A percentile compares a stretch with the other conserved stretches of the same genome.
These are phyloP conservation scores for Cyberlindnera veronae DNA, from an alignment of 805 yeast genomes.

Conservation along the genomic window DNA sequence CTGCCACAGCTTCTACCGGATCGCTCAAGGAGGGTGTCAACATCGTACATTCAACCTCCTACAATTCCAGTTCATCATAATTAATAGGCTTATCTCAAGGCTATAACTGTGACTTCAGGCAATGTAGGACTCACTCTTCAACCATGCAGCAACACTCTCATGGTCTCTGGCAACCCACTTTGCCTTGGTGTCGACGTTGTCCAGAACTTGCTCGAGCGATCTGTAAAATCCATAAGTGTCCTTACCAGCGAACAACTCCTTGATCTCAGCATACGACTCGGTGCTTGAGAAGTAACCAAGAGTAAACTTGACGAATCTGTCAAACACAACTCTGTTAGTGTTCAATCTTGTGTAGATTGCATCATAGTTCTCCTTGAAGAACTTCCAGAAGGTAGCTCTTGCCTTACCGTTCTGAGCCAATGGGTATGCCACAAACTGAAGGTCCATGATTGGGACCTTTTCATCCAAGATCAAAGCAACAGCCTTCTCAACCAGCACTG, in stretches of 20 bases:
- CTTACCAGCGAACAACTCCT: conserved; percentile 45
- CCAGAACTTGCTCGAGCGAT: conserved; percentile 59
- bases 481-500: conserved; percentile 49
- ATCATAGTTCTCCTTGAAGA: conserved; percentile 72
- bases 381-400: conserved; percentile 62
- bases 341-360: conserved; percentile 62
- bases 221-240: conserved; percentile 61
- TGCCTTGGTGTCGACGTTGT: conserved; percentile 50
- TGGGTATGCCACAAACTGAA: conserved; percentile 70
- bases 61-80: too few species aligned
- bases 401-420: conserved; percentile 61
- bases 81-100: too few species aligned
- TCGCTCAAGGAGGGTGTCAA: too few species aligned
- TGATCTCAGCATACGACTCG: conserved; percentile 47
- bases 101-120: too few species aligned
- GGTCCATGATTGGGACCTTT: conserved; percentile 64
- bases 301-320: conserved; percentile 63
- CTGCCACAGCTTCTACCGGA: too few species aligned
- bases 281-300: conserved; percentile 56
- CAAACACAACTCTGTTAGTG: conserved; percentile 73
- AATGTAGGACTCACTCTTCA: conserved; percentile 23
- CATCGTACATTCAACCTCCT: too few species aligned
- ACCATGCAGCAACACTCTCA: conserved; percentile 45
- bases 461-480: conserved; percentile 51
- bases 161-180: conserved; percentile 58